Evolutionary conservation across 1,139 yeast species (phyloP).

Genomic region (Magnusiomyces suaveolens): DNA sequence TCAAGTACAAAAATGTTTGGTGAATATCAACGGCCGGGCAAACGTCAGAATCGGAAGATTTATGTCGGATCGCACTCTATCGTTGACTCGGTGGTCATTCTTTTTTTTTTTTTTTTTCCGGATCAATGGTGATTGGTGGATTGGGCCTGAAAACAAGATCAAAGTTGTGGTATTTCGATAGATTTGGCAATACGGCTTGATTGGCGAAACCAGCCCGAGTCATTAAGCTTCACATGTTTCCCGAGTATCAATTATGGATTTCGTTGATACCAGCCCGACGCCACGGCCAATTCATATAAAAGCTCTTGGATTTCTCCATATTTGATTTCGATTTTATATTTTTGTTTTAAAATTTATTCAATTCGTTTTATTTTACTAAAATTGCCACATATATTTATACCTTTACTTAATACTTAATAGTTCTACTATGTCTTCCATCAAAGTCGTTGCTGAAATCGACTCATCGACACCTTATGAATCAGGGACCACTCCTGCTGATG

Average conservation of each 20-base stretch:
- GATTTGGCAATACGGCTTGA: background rate
- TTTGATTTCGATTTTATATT: too few species aligned
- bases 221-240: background rate
- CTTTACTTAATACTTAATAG: constrained; percentile 1
- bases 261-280: background rate
- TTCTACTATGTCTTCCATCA: constrained; percentile 6
- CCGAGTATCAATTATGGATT: background rate
- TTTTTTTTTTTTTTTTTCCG: too few species aligned
- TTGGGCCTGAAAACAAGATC: too few species aligned
- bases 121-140: too few species aligned
- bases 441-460: constrained; percentile 13
- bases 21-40: too few species aligned
- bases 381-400: background rate
- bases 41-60: too few species aligned
- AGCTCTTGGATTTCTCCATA: background rate
- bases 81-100: too few species aligned
- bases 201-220: background rate
- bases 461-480: constrained; percentile 11
- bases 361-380: background rate
- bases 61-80: too few species aligned
- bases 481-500: constrained; percentile 20
- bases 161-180: too few species aligned
- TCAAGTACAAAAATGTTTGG: background rate
- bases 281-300: background rate
- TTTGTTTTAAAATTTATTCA: too few species aligned